A percentile compares a stretch with the other conserved stretches of the same genome.
phyloP scores from a whole-genome alignment of 108 stramenopile species.

The Conticribra weissflogii region DNA sequence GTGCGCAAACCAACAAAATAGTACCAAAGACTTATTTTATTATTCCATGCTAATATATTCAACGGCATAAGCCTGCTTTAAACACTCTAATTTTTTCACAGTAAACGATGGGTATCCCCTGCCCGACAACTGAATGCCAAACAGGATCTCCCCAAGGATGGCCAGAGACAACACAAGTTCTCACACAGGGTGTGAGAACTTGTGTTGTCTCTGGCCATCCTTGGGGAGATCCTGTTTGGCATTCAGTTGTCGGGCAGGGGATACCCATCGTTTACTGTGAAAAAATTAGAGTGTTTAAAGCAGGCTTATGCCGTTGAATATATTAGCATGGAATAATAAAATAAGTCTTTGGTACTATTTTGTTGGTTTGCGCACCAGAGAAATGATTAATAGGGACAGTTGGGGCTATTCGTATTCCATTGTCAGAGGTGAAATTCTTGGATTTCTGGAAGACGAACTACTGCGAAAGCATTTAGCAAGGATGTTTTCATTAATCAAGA shows the following conservation, averaged over 20 bases:
- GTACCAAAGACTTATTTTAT: slow-evolving; percentile 95
- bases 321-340: slow-evolving; percentile 97
- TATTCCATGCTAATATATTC: slow-evolving; percentile 97
- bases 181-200: slow-evolving; percentile 49
- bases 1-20: slow-evolving; percentile 99
- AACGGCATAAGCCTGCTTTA: slow-evolving; percentile 98
- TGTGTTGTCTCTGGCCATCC: slow-evolving; percentile 70
- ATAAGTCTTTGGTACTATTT: slow-evolving; percentile 97
- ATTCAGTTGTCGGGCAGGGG: slow-evolving; percentile 91
- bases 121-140: slow-evolving; percentile 93
- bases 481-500: slow-evolving; percentile 99
- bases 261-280: slow-evolving; percentile 96
- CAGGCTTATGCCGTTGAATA: slow-evolving; percentile 97
- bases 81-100: slow-evolving; percentile 99
- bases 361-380: slow-evolving; percentile 97
- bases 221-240: slow-evolving; percentile 88
- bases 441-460: slow-evolving; percentile 99
- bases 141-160: slow-evolving; percentile 87
- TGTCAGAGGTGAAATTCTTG: slow-evolving; percentile 99
- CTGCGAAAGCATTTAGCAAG: slow-evolving; percentile 99
- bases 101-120: slow-evolving; percentile 92
- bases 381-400: slow-evolving; percentile 99
- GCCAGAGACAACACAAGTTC: slow-evolving; percentile 58
- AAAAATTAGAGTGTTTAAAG: slow-evolving; percentile 99
- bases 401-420: slow-evolving; percentile 98